Evolutionary conservation across 805 yeast genomes (phyloP).

Genomic region (Saccharomycopsis sp.): DNA sequence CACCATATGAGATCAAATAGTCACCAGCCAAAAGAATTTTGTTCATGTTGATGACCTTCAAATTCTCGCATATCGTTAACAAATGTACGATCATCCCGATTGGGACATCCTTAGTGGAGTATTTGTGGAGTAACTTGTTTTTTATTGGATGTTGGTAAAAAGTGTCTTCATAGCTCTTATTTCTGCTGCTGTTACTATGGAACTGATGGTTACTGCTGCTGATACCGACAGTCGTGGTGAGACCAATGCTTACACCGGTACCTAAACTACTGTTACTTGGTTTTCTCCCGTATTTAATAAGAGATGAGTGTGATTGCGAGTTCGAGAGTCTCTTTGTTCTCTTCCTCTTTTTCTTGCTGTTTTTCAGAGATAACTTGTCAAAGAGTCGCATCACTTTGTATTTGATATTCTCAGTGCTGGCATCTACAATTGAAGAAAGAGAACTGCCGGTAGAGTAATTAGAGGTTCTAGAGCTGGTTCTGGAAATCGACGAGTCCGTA

Average conservation of each 20-base stretch:
- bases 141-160: constrained; percentile 49
- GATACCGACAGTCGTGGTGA: neutral
- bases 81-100: constrained; percentile 68
- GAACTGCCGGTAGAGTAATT: neutral
- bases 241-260: no score
- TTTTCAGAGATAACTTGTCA: neutral
- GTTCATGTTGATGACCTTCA: constrained; percentile 50
- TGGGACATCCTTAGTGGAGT: constrained; percentile 73
- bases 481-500: constrained; percentile 10
- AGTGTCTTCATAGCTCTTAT: neutral
- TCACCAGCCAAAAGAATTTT: constrained; percentile 60
- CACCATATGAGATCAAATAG: constrained; percentile 41
- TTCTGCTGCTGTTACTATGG: neutral
- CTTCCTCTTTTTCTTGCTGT: neutral
- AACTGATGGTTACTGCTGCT: neutral
- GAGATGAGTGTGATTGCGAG: neutral
- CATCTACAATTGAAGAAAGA: neutral
- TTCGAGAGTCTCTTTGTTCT: no score
- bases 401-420: neutral
- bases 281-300: neutral
- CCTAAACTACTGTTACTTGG: neutral
- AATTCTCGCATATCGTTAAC: constrained; percentile 58
- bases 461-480: constrained; percentile 11
- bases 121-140: constrained; percentile 53
- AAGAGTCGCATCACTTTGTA: neutral